Evolutionary conservation across 176 grass and related monocot genomes (phyloP), one percentile per base, ranked within the genome.

Genomic region (Phoenix dactylifera): DNA sequence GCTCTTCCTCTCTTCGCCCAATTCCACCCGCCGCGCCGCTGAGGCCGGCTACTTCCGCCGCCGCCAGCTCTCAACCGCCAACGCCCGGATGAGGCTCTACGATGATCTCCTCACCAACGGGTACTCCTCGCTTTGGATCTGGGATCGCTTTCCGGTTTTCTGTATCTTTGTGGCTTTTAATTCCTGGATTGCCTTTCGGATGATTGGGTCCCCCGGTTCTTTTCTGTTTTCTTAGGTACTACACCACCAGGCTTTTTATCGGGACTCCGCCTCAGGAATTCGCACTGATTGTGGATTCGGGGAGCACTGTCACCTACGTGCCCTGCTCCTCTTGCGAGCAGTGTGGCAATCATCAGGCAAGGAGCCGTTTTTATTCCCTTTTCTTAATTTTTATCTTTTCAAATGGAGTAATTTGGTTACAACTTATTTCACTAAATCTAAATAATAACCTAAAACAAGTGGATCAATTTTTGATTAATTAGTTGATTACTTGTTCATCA

Each of bases 51-150:
- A 29, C 1, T 86, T 92, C 10, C 15, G 48, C n/a, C 64, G 57
- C 32, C 53, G 76, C 20, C 59, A 77, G 16, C 58, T 84, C 52
- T 20, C 32, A 5, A 68, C 29, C 67, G 73, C 85, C 32, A 93
- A 75, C 77, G 94, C 94, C 29, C 88, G 80, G 76, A 98, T 98
- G 94, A 70, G 94, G 49, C 84, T 98, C 25, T 81, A 93, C 71
- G 94, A 98, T 52, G 87, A 98, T 93, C 88, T 98, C 57, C 85
- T 98, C 70, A 98, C 88, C 51, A 93, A 93, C 60, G 94, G 94
- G 94, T 92, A 61, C 60, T 44, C 67, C 25, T 10, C 69, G 25
- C 17, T 28, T 54, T 51, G 4, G 28, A 62, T 19, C 48, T 52
- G 39, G 24, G 19, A 23, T 60, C 19, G 1, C 6, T 44, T 4